Base-by-base conservation (phyloP, 2,329 filamentous ascomycete species). In the Ceratocystis alfenasii region DNA sequence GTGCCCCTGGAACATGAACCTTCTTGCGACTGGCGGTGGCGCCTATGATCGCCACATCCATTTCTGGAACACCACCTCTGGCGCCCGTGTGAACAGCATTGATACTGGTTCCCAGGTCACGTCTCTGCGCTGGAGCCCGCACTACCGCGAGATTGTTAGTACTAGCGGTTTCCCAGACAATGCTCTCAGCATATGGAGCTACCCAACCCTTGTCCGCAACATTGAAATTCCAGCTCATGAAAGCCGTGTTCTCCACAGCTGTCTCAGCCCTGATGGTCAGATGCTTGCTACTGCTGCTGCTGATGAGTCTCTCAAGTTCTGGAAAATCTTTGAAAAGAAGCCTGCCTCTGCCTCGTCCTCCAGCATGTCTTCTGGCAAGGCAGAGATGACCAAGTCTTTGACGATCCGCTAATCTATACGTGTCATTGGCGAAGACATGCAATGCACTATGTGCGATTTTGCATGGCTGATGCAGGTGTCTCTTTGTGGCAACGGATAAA, bases 321-420 rank as follows among this genome's bases (percentile, higher is more conserved):
- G 94, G 94, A 99, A 99, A 86, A 83, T 99, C 72, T 99, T 99
- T 74, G 94, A 99, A 83, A 96, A 96, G 84, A 97, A 96, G 84
- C 81, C 92, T 20, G 91, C 90, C 65, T 80, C 83, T 67, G 79
- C 83, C 68, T 83, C 86, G 63, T 83, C 85, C 62, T 81, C 83
- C 71, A 82, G 86, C 67, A 86, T 85, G 69, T 80, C 87, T 68
- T 87, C 87, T 62, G 84, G 83, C 76, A 93, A 93, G 79, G 90
- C 88, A 66, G 86, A 89, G 73, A 88, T 93, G 82, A 86, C 86
- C 74, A 96, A 96, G 86, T 90, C 93, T 76, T 95, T 96, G 88
- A 96, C 92, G 59, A 93, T 93, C 74, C 87, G 89, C 74, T 94
- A 84, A 53, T 45, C 20, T 64, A 68, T 68, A 70, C 64, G 22